Evolutionary conservation across 768 basidiomycete species (phyloP).

Genomic region (Phanerochaete sordida): DNA sequence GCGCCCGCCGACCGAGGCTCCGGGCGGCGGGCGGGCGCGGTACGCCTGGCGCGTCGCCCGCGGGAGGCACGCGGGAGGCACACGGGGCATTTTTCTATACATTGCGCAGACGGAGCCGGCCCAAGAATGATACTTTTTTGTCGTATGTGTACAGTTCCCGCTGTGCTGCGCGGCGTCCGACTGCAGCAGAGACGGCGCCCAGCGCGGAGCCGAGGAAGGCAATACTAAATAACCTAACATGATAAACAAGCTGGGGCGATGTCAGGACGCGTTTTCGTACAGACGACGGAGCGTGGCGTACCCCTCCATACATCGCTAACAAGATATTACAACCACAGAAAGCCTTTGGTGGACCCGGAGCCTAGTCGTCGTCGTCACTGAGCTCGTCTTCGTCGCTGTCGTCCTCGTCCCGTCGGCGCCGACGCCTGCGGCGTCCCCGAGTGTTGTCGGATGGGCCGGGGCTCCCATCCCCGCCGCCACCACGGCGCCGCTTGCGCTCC

Average conservation of each 20-base stretch:
- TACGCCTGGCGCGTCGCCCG: no score
- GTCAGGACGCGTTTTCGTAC: not conserved
- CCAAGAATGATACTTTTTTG: not conserved
- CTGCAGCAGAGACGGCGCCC: not conserved
- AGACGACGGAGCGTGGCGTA: not conserved
- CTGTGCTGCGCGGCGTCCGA: not conserved
- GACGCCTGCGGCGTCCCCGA: not conserved
- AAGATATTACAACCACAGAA: not conserved
- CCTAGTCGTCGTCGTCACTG: slow-evolving; percentile 3
- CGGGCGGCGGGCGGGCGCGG: not conserved
- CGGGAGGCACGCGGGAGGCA: no score
- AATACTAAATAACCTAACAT: not conserved
- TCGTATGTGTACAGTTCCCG: not conserved
- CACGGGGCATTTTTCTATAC: no score
- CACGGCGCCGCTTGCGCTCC: slow-evolving; percentile 44
- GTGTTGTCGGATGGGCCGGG: not conserved
- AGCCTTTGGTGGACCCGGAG: not conserved
- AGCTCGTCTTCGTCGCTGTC: slow-evolving; percentile 4
- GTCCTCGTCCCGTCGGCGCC: slow-evolving; percentile 4
- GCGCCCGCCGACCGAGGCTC: not conserved
- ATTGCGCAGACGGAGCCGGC: no score
- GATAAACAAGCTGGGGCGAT: not conserved
- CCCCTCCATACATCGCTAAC: not conserved
- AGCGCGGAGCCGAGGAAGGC: not conserved
- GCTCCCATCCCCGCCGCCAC: slow-evolving; percentile 28